Conservation (phyloP, 2,329 filamentous ascomycete species). For the Clarireedia paspali region DNA sequence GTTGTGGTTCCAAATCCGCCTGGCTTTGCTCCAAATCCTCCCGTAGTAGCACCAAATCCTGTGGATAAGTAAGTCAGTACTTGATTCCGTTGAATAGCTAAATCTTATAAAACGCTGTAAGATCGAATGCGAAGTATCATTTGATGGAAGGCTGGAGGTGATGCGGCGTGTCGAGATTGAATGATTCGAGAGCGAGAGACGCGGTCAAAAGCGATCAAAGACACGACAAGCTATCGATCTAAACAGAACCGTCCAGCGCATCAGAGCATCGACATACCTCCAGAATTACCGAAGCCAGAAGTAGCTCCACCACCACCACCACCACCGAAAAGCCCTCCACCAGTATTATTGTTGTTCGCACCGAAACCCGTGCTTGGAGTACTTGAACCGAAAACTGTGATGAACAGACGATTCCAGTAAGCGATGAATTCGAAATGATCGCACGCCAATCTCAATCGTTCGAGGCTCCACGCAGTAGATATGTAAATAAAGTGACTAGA, state of each 20-base stretch:
- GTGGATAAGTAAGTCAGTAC: constrained; percentile 17
- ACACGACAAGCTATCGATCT: constrained; percentile 12
- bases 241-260: constrained; percentile 18
- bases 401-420: constrained; percentile 27
- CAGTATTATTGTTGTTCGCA: constrained; percentile 29
- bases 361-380: constrained; percentile 34
- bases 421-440: constrained; percentile 24
- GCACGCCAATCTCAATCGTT: not conserved
- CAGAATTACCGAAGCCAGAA: constrained; percentile 29
- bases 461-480: not conserved
- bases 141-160: not conserved
- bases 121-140: not conserved
- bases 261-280: constrained; percentile 32
- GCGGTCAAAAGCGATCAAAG: constrained; percentile 7
- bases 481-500: constrained; percentile 10
- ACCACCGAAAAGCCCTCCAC: constrained; percentile 31
- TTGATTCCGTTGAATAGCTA: not conserved
- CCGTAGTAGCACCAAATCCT: constrained; percentile 39
- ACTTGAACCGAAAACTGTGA: constrained; percentile 36
- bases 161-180: not conserved
- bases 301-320: constrained; percentile 20
- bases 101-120: not conserved
- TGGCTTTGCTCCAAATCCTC: constrained; percentile 31
- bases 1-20: constrained; percentile 39
- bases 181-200: constrained; percentile 5